A percentile compares a stretch with the other conserved stretches of the same genome.
These are phyloP conservation scores for Acacia acuminata DNA, from an alignment of 306 rosid genomes.

Conservation along the genomic window DNA sequence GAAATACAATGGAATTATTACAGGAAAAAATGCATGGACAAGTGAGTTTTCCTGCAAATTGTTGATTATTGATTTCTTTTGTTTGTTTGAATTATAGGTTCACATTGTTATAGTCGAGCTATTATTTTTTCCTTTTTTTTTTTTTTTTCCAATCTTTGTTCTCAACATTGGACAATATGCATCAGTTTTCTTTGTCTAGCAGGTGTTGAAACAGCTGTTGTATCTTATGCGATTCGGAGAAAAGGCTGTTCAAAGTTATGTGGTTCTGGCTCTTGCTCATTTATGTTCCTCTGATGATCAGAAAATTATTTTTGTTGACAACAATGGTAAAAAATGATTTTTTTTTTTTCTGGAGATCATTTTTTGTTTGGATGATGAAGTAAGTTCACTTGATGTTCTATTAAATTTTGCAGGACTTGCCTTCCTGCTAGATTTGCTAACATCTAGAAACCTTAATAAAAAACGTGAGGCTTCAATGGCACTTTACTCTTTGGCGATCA, in stretches of 20 bases:
- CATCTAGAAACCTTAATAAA: constrained; percentile 53
- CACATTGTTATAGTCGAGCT: background rate
- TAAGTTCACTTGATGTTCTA: constrained; percentile 11
- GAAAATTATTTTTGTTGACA: constrained; percentile 73
- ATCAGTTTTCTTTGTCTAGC: constrained; percentile 25
- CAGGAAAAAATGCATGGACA: constrained; percentile 79
- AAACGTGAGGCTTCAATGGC: constrained; percentile 80
- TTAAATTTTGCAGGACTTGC: constrained; percentile 63
- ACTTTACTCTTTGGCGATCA: constrained; percentile 66
- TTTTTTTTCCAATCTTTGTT: background rate
- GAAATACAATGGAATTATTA: constrained; percentile 73
- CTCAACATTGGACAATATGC: background rate
- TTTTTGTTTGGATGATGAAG: background rate
- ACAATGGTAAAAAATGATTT: constrained; percentile 53
- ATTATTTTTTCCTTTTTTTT: background rate
- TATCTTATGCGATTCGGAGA: constrained; percentile 70
- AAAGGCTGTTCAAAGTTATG: constrained; percentile 59
- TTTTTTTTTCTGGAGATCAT: background rate
- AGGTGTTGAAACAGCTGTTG: constrained; percentile 74
- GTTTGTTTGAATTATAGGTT: background rate
- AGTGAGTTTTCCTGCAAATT: constrained; percentile 55
- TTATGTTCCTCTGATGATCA: constrained; percentile 68
- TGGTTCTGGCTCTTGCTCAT: constrained; percentile 90
- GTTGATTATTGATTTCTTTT: constrained; percentile 10
- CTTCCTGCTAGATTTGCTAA: constrained; percentile 69